Evolutionary conservation across 2,329 filamentous ascomycete species (phyloP), one percentile per base, ranked within the genome.

Genomic region (Hypoxylon sp.): DNA sequence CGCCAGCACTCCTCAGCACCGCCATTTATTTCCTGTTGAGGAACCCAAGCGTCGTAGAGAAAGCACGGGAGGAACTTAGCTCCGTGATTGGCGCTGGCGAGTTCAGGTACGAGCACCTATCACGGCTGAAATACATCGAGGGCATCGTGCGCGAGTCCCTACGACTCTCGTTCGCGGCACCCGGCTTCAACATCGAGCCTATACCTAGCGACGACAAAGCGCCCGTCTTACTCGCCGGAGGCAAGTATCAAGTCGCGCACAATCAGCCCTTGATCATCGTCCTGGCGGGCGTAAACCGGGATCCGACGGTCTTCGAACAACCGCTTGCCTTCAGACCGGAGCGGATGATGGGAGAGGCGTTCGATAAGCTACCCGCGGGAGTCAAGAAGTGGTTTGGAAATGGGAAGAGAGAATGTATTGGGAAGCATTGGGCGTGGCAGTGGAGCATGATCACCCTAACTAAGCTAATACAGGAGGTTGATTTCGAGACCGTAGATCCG

Each of bases 61-160:
- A 78, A 36, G 87, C 86, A 0, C 84, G 88, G 45, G 75, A 81
- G 21, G 86, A 90, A 75, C 78, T 89, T 0, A 86, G 88, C 68
- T 68, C 80, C 0, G 82, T 89, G 0, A 76, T 87, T 25, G 85
- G 85, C 0, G 74, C 78, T 2, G 79, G 75, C 1, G 79, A 82
- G 1, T 76, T 89, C 30, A 77, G 76, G 0, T 75, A 83, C 51
- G 82, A 83, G 5, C 85, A 89, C 72, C 75, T 89, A 1, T 72
- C 80, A 0, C 82, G 83, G 68, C 80, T 90, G 2, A 78, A 80
- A 10, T 90, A 88, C 74, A 71, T 89, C 50, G 83, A 85, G 59
- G 87, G 82, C 34, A 75, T 88, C 25, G 75, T 89, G 25, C 82
- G 84, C 56, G 86, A 89, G 74, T 81, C 85, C 0, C 78, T 89